These are phyloP conservation scores for Eustoma russellianum DNA, from an alignment of 257 asterid species.

Conservation along the genomic window DNA sequence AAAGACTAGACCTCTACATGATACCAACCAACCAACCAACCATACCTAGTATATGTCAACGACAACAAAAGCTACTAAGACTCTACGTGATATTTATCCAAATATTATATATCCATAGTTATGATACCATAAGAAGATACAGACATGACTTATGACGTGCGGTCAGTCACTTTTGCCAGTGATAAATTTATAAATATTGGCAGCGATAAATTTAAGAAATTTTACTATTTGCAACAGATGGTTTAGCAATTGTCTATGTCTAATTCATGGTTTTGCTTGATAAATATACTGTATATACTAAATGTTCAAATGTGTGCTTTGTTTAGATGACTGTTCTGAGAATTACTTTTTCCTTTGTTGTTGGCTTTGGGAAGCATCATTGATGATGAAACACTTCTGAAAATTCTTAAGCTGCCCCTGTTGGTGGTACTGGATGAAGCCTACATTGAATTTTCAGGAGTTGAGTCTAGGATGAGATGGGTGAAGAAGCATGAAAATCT, in stretches of 20 bases:
- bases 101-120: too few relatives aligned
- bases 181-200: too few relatives aligned
- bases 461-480: constrained; percentile 91
- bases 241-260: neutral
- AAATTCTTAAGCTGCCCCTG: constrained; percentile 66
- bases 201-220: too few relatives aligned
- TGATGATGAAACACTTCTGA: constrained; percentile 53
- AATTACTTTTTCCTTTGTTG: neutral
- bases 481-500: constrained; percentile 92
- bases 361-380: constrained; percentile 54
- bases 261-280: neutral
- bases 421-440: constrained; percentile 97
- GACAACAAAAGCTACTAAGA: too few relatives aligned
- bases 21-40: too few relatives aligned
- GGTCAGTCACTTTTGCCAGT: too few relatives aligned
- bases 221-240: too few relatives aligned
- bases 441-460: constrained; percentile 83
- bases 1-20: too few relatives aligned
- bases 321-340: constrained; percentile 4
- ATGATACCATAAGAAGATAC: too few relatives aligned
- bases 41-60: too few relatives aligned
- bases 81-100: too few relatives aligned
- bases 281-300: neutral
- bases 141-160: too few relatives aligned
- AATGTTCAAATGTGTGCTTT: constrained; percentile 2